A percentile compares a stretch with the other conserved stretches of the same genome.
Conservation (phyloP, 2,329 filamentous ascomycete species). For the Nothophaeocryptopus gaeumannii region DNA sequence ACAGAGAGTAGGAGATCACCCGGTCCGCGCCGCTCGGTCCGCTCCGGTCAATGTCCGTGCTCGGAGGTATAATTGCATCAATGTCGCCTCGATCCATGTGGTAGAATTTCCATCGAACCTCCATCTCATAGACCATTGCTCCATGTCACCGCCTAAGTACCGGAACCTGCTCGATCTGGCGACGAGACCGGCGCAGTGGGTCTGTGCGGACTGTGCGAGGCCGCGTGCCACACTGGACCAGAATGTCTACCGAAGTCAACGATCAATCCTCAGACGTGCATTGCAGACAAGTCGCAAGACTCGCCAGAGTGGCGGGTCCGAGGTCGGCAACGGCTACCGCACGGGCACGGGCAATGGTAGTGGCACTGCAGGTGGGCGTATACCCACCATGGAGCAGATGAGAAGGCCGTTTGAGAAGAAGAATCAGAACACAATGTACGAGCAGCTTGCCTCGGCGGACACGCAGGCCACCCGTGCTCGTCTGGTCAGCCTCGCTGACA, state of each 20-base stretch:
- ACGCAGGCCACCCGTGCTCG: slow-evolving; percentile 17
- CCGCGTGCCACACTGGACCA: slow-evolving; percentile 23
- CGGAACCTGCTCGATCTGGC: slow-evolving; percentile 31
- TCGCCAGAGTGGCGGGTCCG: slow-evolving; percentile 14
- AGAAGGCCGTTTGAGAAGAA: slow-evolving; percentile 62
- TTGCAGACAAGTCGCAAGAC: slow-evolving; percentile 27
- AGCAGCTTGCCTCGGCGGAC: slow-evolving; percentile 4
- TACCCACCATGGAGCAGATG: slow-evolving; percentile 63
- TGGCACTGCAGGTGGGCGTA: slow-evolving; percentile 16
- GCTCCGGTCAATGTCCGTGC: too few species aligned
- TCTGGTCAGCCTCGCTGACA: not conserved
- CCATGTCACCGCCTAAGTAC: slow-evolving; percentile 33
- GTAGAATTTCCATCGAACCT: too few species aligned
- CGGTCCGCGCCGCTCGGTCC: too few species aligned
- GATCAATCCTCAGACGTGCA: slow-evolving; percentile 18
- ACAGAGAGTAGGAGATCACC: too few species aligned
- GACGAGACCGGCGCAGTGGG: slow-evolving; percentile 22
- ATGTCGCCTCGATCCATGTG: too few species aligned
- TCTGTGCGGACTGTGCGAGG: slow-evolving; percentile 22
- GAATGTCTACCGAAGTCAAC: too few species aligned
- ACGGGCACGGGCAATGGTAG: too few species aligned
- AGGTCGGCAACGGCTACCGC: not conserved
- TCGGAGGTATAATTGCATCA: too few species aligned
- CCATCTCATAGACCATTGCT: too few species aligned
- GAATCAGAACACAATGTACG: slow-evolving; percentile 65